A percentile compares a stretch with the other conserved stretches of the same genome.
These are phyloP conservation scores for Mycena metata DNA, from an alignment of 768 basidiomycete genomes.

Conservation along the genomic window DNA sequence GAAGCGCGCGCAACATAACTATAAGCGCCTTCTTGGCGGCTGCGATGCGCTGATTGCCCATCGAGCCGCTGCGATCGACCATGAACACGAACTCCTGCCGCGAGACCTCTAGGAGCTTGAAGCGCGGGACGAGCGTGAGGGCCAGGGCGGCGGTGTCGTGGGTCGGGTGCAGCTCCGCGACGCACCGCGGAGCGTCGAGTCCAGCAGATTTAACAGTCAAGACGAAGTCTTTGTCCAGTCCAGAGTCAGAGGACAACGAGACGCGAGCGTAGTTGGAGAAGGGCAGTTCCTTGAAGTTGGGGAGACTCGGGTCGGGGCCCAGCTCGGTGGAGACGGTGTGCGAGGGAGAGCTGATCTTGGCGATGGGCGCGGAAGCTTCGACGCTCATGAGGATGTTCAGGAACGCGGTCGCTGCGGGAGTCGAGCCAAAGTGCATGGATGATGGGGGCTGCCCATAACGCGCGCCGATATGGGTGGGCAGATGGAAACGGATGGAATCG, in stretches of 20 bases:
- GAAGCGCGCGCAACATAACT: slow-evolving; percentile 56
- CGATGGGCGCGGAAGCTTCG: slow-evolving; percentile 32
- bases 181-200: no score
- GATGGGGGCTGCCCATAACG: slow-evolving; percentile 32
- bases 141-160: slow-evolving; percentile 50
- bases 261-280: no score
- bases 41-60: slow-evolving; percentile 48
- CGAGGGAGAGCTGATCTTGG: slow-evolving; percentile 34
- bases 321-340: slow-evolving; percentile 36
- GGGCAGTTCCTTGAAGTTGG: no score
- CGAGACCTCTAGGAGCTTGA: slow-evolving; percentile 49
- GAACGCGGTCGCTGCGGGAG: slow-evolving; percentile 5
- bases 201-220: no score
- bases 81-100: slow-evolving; percentile 63
- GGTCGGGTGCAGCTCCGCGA: slow-evolving; percentile 47
- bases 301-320: slow-evolving; percentile 36
- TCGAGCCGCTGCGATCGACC: slow-evolving; percentile 60
- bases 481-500: slow-evolving; percentile 28
- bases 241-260: no score
- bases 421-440: not conserved
- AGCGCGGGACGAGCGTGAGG: slow-evolving; percentile 58
- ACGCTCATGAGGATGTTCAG: slow-evolving; percentile 24
- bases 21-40: slow-evolving; percentile 54
- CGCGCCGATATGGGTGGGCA: slow-evolving; percentile 26
- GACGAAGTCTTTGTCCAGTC: no score